Evolutionary conservation across 257 asterid genomes (phyloP).

Genomic region (Thymus quinquecostatus): DNA sequence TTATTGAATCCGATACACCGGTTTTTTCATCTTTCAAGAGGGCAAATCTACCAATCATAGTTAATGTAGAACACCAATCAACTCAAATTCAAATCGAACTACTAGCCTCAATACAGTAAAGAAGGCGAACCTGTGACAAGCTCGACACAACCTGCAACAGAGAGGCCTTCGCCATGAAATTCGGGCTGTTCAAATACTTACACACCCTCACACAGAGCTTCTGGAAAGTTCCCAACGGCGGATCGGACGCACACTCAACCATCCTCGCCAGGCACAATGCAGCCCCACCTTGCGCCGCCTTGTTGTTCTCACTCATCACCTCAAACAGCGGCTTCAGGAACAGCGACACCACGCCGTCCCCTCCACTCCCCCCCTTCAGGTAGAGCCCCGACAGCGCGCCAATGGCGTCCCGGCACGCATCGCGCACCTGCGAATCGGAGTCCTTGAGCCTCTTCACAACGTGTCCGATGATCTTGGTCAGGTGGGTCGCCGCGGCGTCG

Average conservation of each 20-base stretch:
- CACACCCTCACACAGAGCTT: slow-evolving; percentile 86
- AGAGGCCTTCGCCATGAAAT: slow-evolving; percentile 89
- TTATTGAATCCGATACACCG: slow-evolving; percentile 7
- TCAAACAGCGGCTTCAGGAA: slow-evolving; percentile 93
- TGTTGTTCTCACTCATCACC: slow-evolving; percentile 89
- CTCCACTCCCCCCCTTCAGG: slow-evolving; percentile 67
- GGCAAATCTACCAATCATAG: not conserved
- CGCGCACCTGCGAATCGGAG: slow-evolving; percentile 88
- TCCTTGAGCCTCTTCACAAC: slow-evolving; percentile 87
- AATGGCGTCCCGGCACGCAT: slow-evolving; percentile 86
- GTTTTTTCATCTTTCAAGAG: not conserved
- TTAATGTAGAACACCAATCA: slow-evolving; percentile 19
- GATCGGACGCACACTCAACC: slow-evolving; percentile 77
- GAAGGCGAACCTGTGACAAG: slow-evolving; percentile 75
- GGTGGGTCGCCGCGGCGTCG: slow-evolving; percentile 77
- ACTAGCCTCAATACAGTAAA: not conserved
- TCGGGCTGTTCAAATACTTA: slow-evolving; percentile 75
- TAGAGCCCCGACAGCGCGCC: slow-evolving; percentile 78
- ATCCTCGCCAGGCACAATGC: slow-evolving; percentile 86
- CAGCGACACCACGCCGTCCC: slow-evolving; percentile 69
- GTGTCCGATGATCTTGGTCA: slow-evolving; percentile 78
- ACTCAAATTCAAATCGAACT: slow-evolving; percentile 23
- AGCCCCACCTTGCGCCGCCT: slow-evolving; percentile 89
- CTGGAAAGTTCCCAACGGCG: slow-evolving; percentile 71
- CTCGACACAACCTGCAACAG: slow-evolving; percentile 84